Percentiles rank a stretch among this genome's conserved stretches.
Evolutionary conservation across 768 basidiomycete genomes (phyloP).

Genomic region (Hygrophoropsis aurantiaca): DNA sequence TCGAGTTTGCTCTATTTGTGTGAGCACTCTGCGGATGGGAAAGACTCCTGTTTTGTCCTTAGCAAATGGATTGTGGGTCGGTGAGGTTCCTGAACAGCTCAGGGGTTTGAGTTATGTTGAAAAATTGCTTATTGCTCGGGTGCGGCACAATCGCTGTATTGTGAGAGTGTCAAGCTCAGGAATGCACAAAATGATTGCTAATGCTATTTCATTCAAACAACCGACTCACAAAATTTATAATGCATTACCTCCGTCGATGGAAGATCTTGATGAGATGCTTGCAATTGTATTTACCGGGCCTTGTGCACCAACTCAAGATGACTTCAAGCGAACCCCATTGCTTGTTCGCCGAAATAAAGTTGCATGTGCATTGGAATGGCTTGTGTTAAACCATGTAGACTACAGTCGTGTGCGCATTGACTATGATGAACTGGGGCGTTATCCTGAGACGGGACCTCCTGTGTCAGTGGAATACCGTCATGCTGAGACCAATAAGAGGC

Average conservation of each 20-base stretch:
- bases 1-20: too few species aligned
- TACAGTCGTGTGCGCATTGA: conserved; percentile 32
- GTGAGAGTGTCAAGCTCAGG: conserved; percentile 29
- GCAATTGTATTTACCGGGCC: conserved; percentile 30
- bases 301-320: too few species aligned
- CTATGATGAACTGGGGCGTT: conserved; percentile 21
- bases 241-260: conserved; percentile 27
- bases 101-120: conserved; percentile 29
- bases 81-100: conserved; percentile 29
- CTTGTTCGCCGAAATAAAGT: too few species aligned
- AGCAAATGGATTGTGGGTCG: conserved; percentile 38
- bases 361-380: conserved; percentile 36
- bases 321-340: too few species aligned
- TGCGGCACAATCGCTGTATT: conserved; percentile 29
- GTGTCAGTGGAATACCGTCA: conserved; percentile 18
- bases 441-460: conserved; percentile 20
- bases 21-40: too few species aligned
- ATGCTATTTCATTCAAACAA: conserved; percentile 31
- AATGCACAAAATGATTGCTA: conserved; percentile 31
- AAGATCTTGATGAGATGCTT: conserved; percentile 33
- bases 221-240: too few species aligned
- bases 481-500: conserved; percentile 21
- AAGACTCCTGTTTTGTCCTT: conserved; percentile 24
- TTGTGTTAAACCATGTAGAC: conserved; percentile 31
- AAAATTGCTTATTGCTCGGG: conserved; percentile 25